Conservation (phyloP, 2,329 filamentous ascomycete genomes). For the Cyphellophora europaea region DNA sequence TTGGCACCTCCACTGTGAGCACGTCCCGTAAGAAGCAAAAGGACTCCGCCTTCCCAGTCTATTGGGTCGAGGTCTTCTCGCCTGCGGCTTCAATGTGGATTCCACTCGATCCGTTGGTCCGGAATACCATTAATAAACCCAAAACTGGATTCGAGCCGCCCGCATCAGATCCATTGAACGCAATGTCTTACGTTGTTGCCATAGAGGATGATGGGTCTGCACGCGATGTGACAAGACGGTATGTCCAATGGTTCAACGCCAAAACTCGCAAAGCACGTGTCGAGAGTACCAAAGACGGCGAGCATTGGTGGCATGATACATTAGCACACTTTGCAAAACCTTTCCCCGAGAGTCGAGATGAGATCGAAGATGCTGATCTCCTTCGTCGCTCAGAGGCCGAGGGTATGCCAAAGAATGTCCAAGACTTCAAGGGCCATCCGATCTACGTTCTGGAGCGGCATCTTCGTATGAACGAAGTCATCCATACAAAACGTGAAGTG, state of each 20-base stretch:
- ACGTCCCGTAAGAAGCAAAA: constrained; percentile 3
- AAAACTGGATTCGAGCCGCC: constrained; percentile 69
- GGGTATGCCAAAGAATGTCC: constrained; percentile 74
- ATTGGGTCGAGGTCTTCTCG: constrained; percentile 91
- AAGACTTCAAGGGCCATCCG: constrained; percentile 81
- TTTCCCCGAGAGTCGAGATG: constrained; percentile 57
- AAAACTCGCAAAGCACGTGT: constrained; percentile 79
- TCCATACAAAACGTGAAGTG: constrained; percentile 60
- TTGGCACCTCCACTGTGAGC: constrained; percentile 5
- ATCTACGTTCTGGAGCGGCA: constrained; percentile 78
- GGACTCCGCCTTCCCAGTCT: constrained; percentile 73
- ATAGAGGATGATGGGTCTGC: constrained; percentile 73
- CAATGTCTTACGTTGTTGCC: constrained; percentile 71
- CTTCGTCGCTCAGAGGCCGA: constrained; percentile 63
- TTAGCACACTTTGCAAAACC: constrained; percentile 32
- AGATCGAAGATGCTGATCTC: constrained; percentile 74
- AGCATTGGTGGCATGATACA: constrained; percentile 45
- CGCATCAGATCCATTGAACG: constrained; percentile 64
- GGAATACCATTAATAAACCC: constrained; percentile 66
- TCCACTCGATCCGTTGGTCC: constrained; percentile 75
- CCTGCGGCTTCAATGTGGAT: constrained; percentile 85
- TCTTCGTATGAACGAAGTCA: constrained; percentile 70
- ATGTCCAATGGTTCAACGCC: constrained; percentile 78
- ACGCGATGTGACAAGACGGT: constrained; percentile 78
- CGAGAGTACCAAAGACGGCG: constrained; percentile 52